These are phyloP conservation scores for Endoconidiophora laricicola DNA, from an alignment of 2,329 filamentous ascomycete genomes.

Conservation along the genomic window DNA sequence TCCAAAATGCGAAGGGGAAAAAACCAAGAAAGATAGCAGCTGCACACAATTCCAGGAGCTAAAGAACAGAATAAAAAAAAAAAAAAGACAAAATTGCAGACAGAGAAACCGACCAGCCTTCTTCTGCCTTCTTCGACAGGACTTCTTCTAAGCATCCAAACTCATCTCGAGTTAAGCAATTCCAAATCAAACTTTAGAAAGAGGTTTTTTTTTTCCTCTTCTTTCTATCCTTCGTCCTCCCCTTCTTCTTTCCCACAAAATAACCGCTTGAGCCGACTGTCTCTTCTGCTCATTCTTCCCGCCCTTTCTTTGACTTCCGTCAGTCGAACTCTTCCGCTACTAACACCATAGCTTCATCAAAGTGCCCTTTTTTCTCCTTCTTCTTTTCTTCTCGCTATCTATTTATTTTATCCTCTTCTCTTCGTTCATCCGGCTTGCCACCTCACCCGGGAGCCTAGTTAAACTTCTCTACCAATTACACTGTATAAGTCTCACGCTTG, in stretches of 20 bases:
- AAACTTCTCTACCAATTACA: background rate
- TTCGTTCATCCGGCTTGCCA: background rate
- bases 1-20: background rate
- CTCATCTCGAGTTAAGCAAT: background rate
- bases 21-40: background rate
- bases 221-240: background rate
- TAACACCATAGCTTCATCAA: slow-evolving; percentile 8
- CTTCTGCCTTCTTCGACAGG: background rate
- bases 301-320: slow-evolving; percentile 5
- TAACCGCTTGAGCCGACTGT: too few species aligned
- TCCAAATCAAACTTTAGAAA: background rate
- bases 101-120: background rate
- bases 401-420: background rate
- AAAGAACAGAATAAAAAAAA: background rate
- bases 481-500: slow-evolving; percentile 6
- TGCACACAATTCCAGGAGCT: background rate
- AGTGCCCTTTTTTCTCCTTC: slow-evolving; percentile 1
- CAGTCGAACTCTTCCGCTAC: background rate
- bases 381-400: background rate
- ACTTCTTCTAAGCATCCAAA: background rate
- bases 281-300: background rate
- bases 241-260: background rate
- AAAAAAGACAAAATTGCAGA: background rate
- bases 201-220: background rate
- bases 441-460: too few species aligned